phyloP scores from a whole-genome alignment of 164 flowering plant species.

The Stephania yunnanensis region DNA sequence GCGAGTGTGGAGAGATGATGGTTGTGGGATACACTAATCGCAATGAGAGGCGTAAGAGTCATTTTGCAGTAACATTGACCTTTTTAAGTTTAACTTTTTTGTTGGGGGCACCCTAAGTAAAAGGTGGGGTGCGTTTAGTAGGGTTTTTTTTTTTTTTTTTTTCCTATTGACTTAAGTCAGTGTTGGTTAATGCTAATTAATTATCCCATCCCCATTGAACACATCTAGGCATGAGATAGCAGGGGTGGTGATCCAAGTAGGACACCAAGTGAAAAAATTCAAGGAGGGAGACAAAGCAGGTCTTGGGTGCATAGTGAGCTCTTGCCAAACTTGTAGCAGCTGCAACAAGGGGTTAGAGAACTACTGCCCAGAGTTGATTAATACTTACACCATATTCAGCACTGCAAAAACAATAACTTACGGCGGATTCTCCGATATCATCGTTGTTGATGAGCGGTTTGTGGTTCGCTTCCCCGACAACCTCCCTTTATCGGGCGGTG shows the following conservation, averaged over 20 bases:
- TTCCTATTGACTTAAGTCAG: too few species aligned
- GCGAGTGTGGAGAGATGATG: too few species aligned
- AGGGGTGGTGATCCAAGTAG: slow-evolving; percentile 48
- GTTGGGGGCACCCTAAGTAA: too few species aligned
- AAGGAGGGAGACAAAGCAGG: slow-evolving; percentile 56
- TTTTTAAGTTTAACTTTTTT: too few species aligned
- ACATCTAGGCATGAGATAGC: slow-evolving; percentile 47
- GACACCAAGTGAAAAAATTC: slow-evolving; percentile 36
- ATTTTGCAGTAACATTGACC: too few species aligned
- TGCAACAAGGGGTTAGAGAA: slow-evolving; percentile 39
- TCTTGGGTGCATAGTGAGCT: slow-evolving; percentile 50
- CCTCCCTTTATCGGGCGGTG: slow-evolving; percentile 11
- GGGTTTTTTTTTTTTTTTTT: too few species aligned
- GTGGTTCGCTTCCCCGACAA: slow-evolving; percentile 33
- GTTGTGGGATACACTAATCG: too few species aligned
- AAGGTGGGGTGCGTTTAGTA: too few species aligned
- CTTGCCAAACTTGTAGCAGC: slow-evolving; percentile 36
- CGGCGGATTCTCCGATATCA: slow-evolving; percentile 41
- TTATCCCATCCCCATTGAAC: not conserved
- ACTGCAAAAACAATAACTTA: slow-evolving; percentile 36
- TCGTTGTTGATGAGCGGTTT: slow-evolving; percentile 34
- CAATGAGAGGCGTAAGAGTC: too few species aligned
- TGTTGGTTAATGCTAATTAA: too few species aligned
- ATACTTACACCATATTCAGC: slow-evolving; percentile 26
- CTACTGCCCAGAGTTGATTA: slow-evolving; percentile 34